Conservation (phyloP, 495 filamentous ascomycete species). For the Platismatia glauca region DNA sequence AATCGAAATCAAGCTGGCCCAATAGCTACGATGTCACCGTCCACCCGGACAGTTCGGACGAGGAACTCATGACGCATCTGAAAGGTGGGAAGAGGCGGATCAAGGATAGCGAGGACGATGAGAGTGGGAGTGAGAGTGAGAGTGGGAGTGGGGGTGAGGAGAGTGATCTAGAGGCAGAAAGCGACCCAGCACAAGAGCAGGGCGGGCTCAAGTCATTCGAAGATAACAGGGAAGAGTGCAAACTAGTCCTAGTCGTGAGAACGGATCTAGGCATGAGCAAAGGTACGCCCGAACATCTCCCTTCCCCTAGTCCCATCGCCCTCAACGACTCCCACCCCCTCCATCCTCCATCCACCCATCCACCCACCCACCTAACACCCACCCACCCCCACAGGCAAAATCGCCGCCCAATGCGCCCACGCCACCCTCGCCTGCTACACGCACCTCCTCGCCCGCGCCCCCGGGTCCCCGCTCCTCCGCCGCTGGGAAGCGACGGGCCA, state of each 20-base stretch:
- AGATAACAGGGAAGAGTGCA: conserved; percentile 69
- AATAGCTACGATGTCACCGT: conserved; percentile 45
- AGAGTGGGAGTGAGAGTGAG: conserved; percentile 23
- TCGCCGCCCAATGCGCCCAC: conserved; percentile 92
- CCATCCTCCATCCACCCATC: neutral
- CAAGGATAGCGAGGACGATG: conserved; percentile 20
- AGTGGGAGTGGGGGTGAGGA: conserved; percentile 37
- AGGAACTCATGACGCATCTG: conserved; percentile 26
- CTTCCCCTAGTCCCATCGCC: no score
- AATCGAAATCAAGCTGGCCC: conserved; percentile 32
- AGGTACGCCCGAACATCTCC: conserved; percentile 42
- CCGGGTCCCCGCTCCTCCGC: conserved; percentile 60
- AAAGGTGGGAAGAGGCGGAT: conserved; percentile 7
- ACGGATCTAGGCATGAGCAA: conserved; percentile 96
- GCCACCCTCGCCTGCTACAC: conserved; percentile 97
- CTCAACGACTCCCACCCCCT: neutral
- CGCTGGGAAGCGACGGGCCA: conserved; percentile 82
- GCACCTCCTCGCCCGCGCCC: conserved; percentile 46
- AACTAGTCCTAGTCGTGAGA: conserved; percentile 83
- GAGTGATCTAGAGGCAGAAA: conserved; percentile 47
- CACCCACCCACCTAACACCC: neutral
- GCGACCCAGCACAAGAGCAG: conserved; percentile 15
- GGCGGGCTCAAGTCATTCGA: conserved; percentile 40
- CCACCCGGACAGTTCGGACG: conserved; percentile 39
- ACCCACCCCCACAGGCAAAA: conserved; percentile 67